Evolutionary conservation across 2,329 filamentous ascomycete genomes (phyloP).

Genomic region (Alternaria sp.): DNA sequence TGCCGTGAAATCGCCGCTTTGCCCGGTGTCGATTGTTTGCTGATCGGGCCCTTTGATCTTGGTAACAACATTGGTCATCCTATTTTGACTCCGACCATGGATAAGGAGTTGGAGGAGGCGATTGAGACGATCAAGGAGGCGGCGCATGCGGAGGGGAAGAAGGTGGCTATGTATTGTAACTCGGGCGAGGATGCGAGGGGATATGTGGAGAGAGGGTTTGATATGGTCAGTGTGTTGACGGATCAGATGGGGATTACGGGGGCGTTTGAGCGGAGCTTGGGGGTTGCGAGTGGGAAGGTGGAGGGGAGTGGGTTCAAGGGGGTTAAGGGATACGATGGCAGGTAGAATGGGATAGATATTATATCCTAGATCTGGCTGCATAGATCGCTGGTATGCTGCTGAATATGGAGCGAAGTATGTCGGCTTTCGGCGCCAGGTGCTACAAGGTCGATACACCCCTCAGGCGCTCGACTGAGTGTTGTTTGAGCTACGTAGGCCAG

Average conservation of each 20-base stretch:
- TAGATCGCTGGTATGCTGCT: too few species aligned
- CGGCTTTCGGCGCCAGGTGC: too few species aligned
- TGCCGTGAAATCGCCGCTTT: slow-evolving; percentile 59
- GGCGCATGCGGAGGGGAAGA: slow-evolving; percentile 60
- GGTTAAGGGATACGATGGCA: slow-evolving; percentile 34
- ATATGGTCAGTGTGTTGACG: slow-evolving; percentile 58
- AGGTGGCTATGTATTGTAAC: slow-evolving; percentile 62
- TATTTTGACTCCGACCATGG: slow-evolving; percentile 55
- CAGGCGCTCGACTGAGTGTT: too few species aligned
- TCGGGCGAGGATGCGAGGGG: slow-evolving; percentile 58
- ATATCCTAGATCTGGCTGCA: too few species aligned
- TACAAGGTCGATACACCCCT: too few species aligned
- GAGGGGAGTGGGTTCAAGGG: slow-evolving; percentile 16
- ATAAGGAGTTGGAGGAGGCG: slow-evolving; percentile 58
- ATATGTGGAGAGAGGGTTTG: slow-evolving; percentile 62
- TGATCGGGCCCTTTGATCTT: slow-evolving; percentile 63
- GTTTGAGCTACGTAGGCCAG: too few species aligned
- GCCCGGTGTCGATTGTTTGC: slow-evolving; percentile 60
- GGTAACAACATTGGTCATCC: slow-evolving; percentile 65
- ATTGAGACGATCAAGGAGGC: slow-evolving; percentile 60
- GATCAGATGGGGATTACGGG: slow-evolving; percentile 56
- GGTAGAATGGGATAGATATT: too few species aligned
- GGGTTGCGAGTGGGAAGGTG: slow-evolving; percentile 38
- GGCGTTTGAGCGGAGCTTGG: slow-evolving; percentile 47
- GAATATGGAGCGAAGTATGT: too few species aligned